Evolutionary conservation across 805 yeast genomes (phyloP).

Genomic region (Pichia thaimueangensis): DNA sequence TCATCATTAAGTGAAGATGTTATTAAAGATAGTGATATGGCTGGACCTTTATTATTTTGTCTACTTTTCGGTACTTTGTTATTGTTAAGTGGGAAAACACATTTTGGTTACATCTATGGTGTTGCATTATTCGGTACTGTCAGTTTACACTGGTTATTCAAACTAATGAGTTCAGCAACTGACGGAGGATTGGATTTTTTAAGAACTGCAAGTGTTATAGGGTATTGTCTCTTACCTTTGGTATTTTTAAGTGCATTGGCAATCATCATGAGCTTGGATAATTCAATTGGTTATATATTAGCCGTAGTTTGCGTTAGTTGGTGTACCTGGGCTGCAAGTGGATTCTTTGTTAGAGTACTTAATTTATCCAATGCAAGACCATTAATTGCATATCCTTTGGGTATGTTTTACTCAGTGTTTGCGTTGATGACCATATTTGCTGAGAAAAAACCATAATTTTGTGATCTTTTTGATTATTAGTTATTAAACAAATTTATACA

Average conservation of each 20-base stretch:
- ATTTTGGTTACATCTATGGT: slow-evolving; percentile 95
- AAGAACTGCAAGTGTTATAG: slow-evolving; percentile 85
- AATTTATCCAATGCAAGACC: slow-evolving; percentile 80
- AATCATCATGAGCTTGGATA: slow-evolving; percentile 62
- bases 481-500: too few relatives aligned
- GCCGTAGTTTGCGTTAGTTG: slow-evolving; percentile 68
- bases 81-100: slow-evolving; percentile 85
- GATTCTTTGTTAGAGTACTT: slow-evolving; percentile 81
- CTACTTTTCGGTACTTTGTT: slow-evolving; percentile 78
- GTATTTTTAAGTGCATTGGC: slow-evolving; percentile 72
- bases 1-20: slow-evolving; percentile 62
- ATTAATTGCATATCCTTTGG: slow-evolving; percentile 87
- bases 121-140: slow-evolving; percentile 89
- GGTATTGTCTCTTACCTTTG: slow-evolving; percentile 88
- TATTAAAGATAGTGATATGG: slow-evolving; percentile 84
- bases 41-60: slow-evolving; percentile 91
- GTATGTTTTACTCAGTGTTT: slow-evolving; percentile 87
- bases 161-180: slow-evolving; percentile 65
- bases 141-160: slow-evolving; percentile 77
- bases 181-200: slow-evolving; percentile 40
- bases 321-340: slow-evolving; percentile 93
- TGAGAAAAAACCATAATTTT: slow-evolving; percentile 24
- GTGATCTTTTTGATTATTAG: too few relatives aligned
- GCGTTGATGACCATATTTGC: slow-evolving; percentile 89
- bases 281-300: slow-evolving; percentile 62